A percentile compares a stretch with the other conserved stretches of the same genome.
These are phyloP conservation scores for Aspergillus neoniger DNA, from an alignment of 2,329 filamentous ascomycete genomes.

Conservation along the genomic window DNA sequence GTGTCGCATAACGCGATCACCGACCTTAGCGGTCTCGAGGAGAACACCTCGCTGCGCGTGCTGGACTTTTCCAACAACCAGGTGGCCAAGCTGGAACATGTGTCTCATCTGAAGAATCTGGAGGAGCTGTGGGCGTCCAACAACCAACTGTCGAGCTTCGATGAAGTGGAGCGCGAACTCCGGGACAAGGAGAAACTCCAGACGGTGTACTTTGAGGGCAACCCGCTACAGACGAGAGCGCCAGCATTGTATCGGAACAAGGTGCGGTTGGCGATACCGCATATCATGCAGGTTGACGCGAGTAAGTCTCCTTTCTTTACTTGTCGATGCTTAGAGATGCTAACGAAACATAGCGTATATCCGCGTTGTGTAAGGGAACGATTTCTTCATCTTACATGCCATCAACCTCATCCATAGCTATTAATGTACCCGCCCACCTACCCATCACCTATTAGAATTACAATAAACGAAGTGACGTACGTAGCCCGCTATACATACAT, in stretches of 20 bases:
- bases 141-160: slow-evolving; percentile 77
- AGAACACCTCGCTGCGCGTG: slow-evolving; percentile 67
- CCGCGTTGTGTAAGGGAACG: slow-evolving; percentile 19
- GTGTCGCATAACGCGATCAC: slow-evolving; percentile 92
- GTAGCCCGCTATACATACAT: not conserved
- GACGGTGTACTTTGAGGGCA: slow-evolving; percentile 96
- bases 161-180: slow-evolving; percentile 75
- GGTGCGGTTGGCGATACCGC: slow-evolving; percentile 80
- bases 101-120: slow-evolving; percentile 68
- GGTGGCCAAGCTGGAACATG: slow-evolving; percentile 71
- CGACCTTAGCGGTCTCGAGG: slow-evolving; percentile 71
- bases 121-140: slow-evolving; percentile 95
- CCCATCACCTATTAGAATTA: not conserved
- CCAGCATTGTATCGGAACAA: slow-evolving; percentile 95
- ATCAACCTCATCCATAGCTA: not conserved
- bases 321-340: not conserved
- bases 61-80: slow-evolving; percentile 90
- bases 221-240: slow-evolving; percentile 76
- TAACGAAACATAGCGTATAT: slow-evolving; percentile 33
- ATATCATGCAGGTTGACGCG: slow-evolving; percentile 92
- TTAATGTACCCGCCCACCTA: not conserved
- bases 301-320: slow-evolving; percentile 56
- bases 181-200: slow-evolving; percentile 75
- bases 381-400: not conserved
- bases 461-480: not conserved